These are phyloP conservation scores for Erodium maritimum DNA, from an alignment of 345 rosid species.

Conservation along the genomic window DNA sequence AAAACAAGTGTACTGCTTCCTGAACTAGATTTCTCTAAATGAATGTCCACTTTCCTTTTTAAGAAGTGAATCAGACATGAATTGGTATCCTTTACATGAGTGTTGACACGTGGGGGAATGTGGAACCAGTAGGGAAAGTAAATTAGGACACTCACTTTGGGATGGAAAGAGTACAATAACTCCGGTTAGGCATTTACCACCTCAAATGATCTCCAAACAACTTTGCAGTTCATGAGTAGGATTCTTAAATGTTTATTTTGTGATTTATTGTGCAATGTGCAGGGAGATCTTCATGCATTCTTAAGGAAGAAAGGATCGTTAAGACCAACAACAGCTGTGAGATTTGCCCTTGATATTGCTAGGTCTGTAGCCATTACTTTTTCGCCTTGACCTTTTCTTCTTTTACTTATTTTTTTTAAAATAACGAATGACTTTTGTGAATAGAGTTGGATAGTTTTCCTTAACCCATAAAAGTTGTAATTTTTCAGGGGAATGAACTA, in stretches of 20 bases:
- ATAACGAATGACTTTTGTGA: too few relatives aligned
- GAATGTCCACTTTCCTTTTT: too few relatives aligned
- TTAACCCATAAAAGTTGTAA: not conserved
- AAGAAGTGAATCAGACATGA: too few relatives aligned
- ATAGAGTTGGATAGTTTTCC: not conserved
- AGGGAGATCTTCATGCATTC: conserved; percentile 73
- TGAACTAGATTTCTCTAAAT: too few relatives aligned
- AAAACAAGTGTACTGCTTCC: too few relatives aligned
- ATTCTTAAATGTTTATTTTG: conserved; percentile 1
- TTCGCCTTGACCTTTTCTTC: too few relatives aligned
- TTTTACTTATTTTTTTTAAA: too few relatives aligned
- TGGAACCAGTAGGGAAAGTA: too few relatives aligned
- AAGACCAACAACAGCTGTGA: conserved; percentile 45
- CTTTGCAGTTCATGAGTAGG: not conserved
- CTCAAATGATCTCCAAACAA: not conserved
- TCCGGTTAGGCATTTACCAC: not conserved
- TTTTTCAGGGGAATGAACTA: conserved; percentile 84
- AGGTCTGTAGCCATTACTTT: conserved; percentile 26
- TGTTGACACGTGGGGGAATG: too few relatives aligned
- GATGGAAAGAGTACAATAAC: too few relatives aligned
- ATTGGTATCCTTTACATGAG: too few relatives aligned
- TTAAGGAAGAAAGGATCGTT: conserved; percentile 52
- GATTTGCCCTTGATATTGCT: conserved; percentile 89
- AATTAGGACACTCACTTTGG: too few relatives aligned
- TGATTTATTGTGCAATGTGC: conserved; percentile 24